Base-by-base conservation (phyloP, 148 eudicot genomes). In the Camellia lanceoleosa region DNA sequence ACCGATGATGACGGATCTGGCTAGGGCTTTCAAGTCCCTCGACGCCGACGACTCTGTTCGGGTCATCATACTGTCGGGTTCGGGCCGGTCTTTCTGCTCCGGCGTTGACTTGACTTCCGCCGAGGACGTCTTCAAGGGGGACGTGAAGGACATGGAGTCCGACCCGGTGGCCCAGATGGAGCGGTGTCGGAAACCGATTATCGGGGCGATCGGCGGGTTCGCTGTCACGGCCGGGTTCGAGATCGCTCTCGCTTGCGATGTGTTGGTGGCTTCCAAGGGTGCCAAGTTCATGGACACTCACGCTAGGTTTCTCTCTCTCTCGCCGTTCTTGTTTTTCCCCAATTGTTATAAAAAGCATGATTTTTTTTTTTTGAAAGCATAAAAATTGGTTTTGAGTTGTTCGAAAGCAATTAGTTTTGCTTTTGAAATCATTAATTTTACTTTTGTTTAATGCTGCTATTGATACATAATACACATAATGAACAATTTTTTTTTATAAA, bases 141-240 rank as follows among this genome's bases (percentile, higher is more conserved):
- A 92, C 61, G 94, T 96, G 4, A 96, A 90, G 84, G 92, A 96
- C 74, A 56, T 77, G 5, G 94, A 92, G 73, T 46, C 68, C 16
- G 99, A 92, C 69, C 87, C 91, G 61, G 95, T 96, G 56, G 91
- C 78, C 49, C 99, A 96, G 87, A 96, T 96, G 97, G 98, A 94
- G 84, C 83, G 81, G 46, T 94, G 99, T 68, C 68, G 83, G 78
- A 96, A 94, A 80, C 92, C 92, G 42, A 94, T 96, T 0, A 85
- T 96, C 59, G 99, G 97, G 60, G 99, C 98, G 1, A 80, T 96
- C 12, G 75, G 80, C 55, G 98, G 99, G 14, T 96, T 91, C 42
- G 98, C 99, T 10, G 87, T 92, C 38, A 96, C 99, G 14, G 99
- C 89, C 58, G 99, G 99, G 18, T 92, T 96, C 66, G 99, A 96